A percentile compares a stretch with the other conserved stretches of the same genome.
Evolutionary conservation across 2,329 filamentous ascomycete genomes (phyloP).

Genomic region (Rhynchosporium secalis): DNA sequence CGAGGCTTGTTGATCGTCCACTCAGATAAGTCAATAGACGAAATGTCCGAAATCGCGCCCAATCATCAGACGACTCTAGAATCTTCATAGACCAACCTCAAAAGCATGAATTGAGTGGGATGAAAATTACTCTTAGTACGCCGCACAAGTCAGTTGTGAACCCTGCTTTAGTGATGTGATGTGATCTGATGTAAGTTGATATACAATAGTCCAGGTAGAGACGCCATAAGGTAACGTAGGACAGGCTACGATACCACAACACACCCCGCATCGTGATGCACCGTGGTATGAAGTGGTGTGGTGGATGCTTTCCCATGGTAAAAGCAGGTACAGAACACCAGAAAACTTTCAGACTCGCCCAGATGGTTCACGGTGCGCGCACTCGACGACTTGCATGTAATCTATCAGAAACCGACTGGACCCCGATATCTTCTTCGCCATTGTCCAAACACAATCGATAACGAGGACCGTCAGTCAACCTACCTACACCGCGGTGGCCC

Average conservation of each 20-base stretch:
- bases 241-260: constrained; percentile 25
- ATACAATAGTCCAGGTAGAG: background rate
- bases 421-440: constrained; percentile 1
- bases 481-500: constrained; percentile 24
- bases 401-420: constrained; percentile 12
- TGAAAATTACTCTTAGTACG: background rate
- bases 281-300: constrained; percentile 26
- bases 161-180: constrained; percentile 10
- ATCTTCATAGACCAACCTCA: background rate
- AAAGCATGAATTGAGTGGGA: constrained; percentile 7
- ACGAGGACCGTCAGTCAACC: background rate
- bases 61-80: constrained; percentile 12
- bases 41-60: constrained; percentile 6
- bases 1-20: background rate
- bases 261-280: constrained; percentile 18
- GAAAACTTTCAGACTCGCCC: background rate
- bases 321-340: constrained; percentile 10
- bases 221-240: constrained; percentile 29
- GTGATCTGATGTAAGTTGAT: background rate
- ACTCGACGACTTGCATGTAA: constrained; percentile 7
- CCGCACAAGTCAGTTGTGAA: constrained; percentile 4
- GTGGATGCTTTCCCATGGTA: constrained; percentile 13
- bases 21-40: constrained; percentile 12
- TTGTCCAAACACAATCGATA: constrained; percentile 12
- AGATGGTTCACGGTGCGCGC: background rate